Conservation (phyloP, 495 filamentous ascomycete genomes). For the Podospora didyma region DNA sequence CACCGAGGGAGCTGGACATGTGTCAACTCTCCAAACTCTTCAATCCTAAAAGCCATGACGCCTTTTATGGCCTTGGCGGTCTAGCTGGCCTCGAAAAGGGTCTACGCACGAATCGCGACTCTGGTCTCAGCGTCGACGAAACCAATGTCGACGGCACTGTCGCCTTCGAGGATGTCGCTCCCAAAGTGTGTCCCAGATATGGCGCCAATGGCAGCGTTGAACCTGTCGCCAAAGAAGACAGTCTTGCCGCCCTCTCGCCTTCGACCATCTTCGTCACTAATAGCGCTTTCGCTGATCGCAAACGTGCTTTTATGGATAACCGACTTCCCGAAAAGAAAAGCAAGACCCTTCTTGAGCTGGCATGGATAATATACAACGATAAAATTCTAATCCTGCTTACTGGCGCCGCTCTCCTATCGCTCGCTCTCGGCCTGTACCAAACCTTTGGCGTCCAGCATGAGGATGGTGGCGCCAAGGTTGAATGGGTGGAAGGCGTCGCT, state of each 20-base stretch:
- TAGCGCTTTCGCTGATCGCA: slow-evolving; percentile 60
- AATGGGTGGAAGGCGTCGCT: slow-evolving; percentile 79
- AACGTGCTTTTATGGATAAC: slow-evolving; percentile 66
- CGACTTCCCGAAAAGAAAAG: slow-evolving; percentile 68
- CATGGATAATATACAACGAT: slow-evolving; percentile 85
- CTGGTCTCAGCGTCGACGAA: slow-evolving; percentile 66
- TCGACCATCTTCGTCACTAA: slow-evolving; percentile 9
- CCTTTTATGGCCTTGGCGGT: slow-evolving; percentile 65
- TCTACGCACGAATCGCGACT: slow-evolving; percentile 57
- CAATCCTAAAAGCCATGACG: slow-evolving; percentile 67
- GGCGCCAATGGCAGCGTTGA: too few species aligned
- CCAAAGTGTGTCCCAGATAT: slow-evolving; percentile 28
- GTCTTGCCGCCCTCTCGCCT: slow-evolving; percentile 5
- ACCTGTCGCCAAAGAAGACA: slow-evolving; percentile 20
- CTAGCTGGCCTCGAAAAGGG: slow-evolving; percentile 61
- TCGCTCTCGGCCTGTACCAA: slow-evolving; percentile 73
- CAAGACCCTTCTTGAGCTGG: slow-evolving; percentile 64
- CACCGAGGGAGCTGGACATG: too few species aligned
- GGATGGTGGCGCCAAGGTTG: slow-evolving; percentile 50
- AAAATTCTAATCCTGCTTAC: slow-evolving; percentile 74
- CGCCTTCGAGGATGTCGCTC: slow-evolving; percentile 51
- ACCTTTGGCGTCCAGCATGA: slow-evolving; percentile 45
- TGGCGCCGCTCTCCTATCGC: slow-evolving; percentile 64
- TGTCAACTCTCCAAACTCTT: slow-evolving; percentile 68
- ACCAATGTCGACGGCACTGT: slow-evolving; percentile 49